phyloP scores from a whole-genome alignment of 495 filamentous ascomycete species.

The Hypoxylon fuscum region DNA sequence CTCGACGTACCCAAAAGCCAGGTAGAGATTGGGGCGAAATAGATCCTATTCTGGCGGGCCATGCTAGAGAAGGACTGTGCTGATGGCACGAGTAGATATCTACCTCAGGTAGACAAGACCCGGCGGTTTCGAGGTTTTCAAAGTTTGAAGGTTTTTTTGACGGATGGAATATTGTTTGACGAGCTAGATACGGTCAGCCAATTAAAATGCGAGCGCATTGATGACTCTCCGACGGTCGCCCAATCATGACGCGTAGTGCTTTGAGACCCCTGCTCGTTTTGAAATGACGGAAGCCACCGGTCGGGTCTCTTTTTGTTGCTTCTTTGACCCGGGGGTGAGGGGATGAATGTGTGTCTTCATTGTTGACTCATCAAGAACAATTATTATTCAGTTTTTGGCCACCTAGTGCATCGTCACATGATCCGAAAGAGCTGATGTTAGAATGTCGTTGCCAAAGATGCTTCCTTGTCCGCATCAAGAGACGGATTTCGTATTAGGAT shows the following conservation, averaged over 20 bases:
- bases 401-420: constrained; percentile 31
- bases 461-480: constrained; percentile 19
- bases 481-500: background rate
- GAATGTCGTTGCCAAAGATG: constrained; percentile 31
- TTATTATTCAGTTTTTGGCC: constrained; percentile 15
- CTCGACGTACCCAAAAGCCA: no score
- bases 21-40: no score
- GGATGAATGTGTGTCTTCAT: constrained; percentile 21
- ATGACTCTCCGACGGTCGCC: constrained; percentile 23
- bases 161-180: constrained; percentile 35
- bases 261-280: constrained; percentile 27
- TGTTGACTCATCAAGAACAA: constrained; percentile 35
- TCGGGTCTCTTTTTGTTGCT: constrained; percentile 13
- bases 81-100: no score
- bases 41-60: background rate
- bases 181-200: constrained; percentile 34
- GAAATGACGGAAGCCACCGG: constrained; percentile 45
- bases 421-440: constrained; percentile 32
- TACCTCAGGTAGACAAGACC: background rate
- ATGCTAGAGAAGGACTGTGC: no score
- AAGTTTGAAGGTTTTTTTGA: constrained; percentile 12
- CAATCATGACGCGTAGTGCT: constrained; percentile 47
- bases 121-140: background rate
- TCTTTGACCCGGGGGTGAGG: constrained; percentile 14
- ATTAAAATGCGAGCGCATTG: constrained; percentile 45